Conservation (phyloP, 768 basidiomycete genomes). For the Cytidiella melzeri region DNA sequence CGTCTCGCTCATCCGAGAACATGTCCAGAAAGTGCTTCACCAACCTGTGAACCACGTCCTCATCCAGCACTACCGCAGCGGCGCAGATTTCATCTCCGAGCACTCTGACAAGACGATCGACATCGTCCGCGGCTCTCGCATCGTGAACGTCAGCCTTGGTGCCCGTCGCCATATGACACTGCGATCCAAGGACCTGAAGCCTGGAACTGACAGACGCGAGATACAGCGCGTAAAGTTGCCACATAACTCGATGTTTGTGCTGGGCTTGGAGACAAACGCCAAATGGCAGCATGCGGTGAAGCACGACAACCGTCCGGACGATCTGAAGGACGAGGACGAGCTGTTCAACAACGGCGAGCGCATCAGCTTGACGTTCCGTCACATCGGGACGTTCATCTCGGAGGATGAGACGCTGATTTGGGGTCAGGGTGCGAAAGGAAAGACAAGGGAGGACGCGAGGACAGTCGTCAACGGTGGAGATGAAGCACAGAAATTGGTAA, state of each 20-base stretch:
- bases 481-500: slow-evolving; percentile 45
- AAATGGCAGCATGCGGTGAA: slow-evolving; percentile 75
- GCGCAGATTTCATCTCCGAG: slow-evolving; percentile 79
- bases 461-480: slow-evolving; percentile 46
- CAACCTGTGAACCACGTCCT: slow-evolving; percentile 81
- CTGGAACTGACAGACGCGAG: slow-evolving; percentile 24
- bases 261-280: slow-evolving; percentile 68
- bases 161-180: slow-evolving; percentile 74
- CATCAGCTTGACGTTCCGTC: slow-evolving; percentile 76
- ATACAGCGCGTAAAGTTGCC: slow-evolving; percentile 49
- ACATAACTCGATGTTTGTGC: slow-evolving; percentile 78
- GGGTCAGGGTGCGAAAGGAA: slow-evolving; percentile 68
- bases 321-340: slow-evolving; percentile 50
- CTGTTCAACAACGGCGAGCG: slow-evolving; percentile 51
- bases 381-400: slow-evolving; percentile 71
- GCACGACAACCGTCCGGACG: slow-evolving; percentile 61
- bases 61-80: slow-evolving; percentile 75
- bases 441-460: slow-evolving; percentile 47
- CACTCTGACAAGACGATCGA: slow-evolving; percentile 88
- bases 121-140: slow-evolving; percentile 63
- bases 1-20: slow-evolving; percentile 55
- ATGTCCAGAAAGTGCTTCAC: slow-evolving; percentile 49
- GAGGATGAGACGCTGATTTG: slow-evolving; percentile 48
- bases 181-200: slow-evolving; percentile 44
- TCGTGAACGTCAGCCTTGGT: slow-evolving; percentile 79